Evolutionary conservation across 1,284 basidiomycete species (phyloP), one percentile per base, ranked within the genome.

Genomic region (Moesziomyces parantarcticus): DNA sequence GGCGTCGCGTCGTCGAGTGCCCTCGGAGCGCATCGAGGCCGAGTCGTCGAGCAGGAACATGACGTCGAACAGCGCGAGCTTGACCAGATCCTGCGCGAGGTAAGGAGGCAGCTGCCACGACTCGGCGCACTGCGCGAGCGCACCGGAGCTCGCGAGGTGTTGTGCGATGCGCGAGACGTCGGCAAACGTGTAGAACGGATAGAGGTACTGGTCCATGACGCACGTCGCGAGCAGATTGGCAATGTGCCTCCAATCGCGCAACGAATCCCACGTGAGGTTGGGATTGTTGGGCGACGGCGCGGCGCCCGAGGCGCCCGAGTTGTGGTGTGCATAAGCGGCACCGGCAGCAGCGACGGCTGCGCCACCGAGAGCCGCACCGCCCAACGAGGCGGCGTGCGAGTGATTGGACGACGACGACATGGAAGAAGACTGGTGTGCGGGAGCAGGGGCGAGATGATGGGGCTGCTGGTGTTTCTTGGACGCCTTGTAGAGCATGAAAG

Each of bases 1-100:
- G 0, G 64, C 55, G 20, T 80, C 76, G 10, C 69, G 50, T 13
- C 78, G 46, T 7, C 55, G 42, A 0, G 49, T 58, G 0, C 71
- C 71, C 36, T 78, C 68, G 22, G 46, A 45, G 18, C 60, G 58
- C 78, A 80, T 80, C 8, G 58, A 63, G 0, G 77, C 75, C 26
- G 70, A 75, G 45, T 80, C 78, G 25, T 80, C 78, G 25, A 80
- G 68, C 26, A 78, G 49, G 46, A 80, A 78, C 66, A 75, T 71
- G 23, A 80, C 73, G 43, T 80, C 78, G 50, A 80, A 80, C 20
- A 80, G 52, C 26, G 76, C 75, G 20, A 80, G 58, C 50, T 80
- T 80, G 50, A 78, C 76, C 32, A 80, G 54, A 58, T 80, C 78
- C 36, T 78, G 73, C 5, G 70, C 78, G 8, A 80, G 52, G 16